A percentile compares a stretch with the other conserved stretches of the same genome.
phyloP scores from a whole-genome alignment of 495 filamentous ascomycete species.

The Saxophila tyrrhenica region DNA sequence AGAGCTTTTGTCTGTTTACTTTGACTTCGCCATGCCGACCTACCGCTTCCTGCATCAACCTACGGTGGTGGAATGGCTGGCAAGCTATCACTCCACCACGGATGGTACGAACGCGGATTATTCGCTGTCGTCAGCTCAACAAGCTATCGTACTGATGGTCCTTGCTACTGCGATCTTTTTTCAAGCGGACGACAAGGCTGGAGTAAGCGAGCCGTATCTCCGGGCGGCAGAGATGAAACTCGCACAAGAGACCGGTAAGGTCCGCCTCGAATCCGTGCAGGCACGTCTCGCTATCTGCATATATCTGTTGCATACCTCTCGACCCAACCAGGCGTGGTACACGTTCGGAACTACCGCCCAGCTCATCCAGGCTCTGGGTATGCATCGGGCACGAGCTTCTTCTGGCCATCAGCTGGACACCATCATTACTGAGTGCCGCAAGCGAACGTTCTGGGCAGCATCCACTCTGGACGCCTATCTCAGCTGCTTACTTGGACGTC shows the following conservation, averaged over 20 bases:
- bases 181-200: background rate
- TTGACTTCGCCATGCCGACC: slow-evolving; percentile 17
- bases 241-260: slow-evolving; percentile 5
- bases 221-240: slow-evolving; percentile 1
- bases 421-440: slow-evolving; percentile 21
- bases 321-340: slow-evolving; percentile 19
- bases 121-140: background rate
- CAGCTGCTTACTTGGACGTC: slow-evolving; percentile 44
- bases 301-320: slow-evolving; percentile 13
- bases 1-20: slow-evolving; percentile 9
- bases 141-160: slow-evolving; percentile 13
- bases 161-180: slow-evolving; percentile 12
- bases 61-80: slow-evolving; percentile 8
- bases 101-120: background rate
- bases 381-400: slow-evolving; percentile 3
- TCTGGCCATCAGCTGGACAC: background rate
- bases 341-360: slow-evolving; percentile 13
- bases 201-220: slow-evolving; percentile 1
- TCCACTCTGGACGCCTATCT: slow-evolving; percentile 48
- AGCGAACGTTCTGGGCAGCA: slow-evolving; percentile 47
- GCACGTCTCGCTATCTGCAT: slow-evolving; percentile 7
- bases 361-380: slow-evolving; percentile 10
- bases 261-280: slow-evolving; percentile 16
- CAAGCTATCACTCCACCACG: background rate
- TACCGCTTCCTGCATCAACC: slow-evolving; percentile 17